Conservation (phyloP, 1,284 basidiomycete genomes). For the Boletus hoseneyae region DNA sequence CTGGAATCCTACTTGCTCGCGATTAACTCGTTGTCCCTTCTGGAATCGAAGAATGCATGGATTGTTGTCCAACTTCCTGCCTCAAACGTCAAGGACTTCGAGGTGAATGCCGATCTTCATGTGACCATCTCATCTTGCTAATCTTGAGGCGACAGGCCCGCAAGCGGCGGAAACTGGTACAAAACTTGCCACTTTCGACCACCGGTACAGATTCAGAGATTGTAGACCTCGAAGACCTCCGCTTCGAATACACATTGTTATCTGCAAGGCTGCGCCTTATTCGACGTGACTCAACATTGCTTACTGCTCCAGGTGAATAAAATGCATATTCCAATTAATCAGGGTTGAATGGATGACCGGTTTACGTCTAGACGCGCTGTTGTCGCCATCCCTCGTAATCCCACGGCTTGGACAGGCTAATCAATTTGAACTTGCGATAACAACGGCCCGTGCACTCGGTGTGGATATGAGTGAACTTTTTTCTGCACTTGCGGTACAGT, state of each 20-base stretch:
- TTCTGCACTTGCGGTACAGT: conserved; percentile 72
- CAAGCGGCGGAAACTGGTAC: conserved; percentile 71
- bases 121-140: conserved; percentile 19
- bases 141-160: conserved; percentile 41
- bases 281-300: conserved; percentile 51
- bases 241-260: conserved; percentile 80
- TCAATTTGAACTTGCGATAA: conserved; percentile 78
- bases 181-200: conserved; percentile 76
- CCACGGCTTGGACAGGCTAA: conserved; percentile 78
- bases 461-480: conserved; percentile 91
- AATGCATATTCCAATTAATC: conserved; percentile 27
- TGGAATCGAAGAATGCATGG: conserved; percentile 83
- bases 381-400: conserved; percentile 74
- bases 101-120: conserved; percentile 28
- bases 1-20: conserved; percentile 82
- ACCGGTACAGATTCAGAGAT: conserved; percentile 69
- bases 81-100: conserved; percentile 25
- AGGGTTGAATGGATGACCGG: conserved; percentile 11
- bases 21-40: conserved; percentile 85
- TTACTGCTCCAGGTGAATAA: conserved; percentile 44
- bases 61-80: conserved; percentile 39
- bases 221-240: conserved; percentile 79
- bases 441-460: conserved; percentile 70
- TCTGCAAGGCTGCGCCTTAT: conserved; percentile 79
- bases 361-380: conserved; percentile 51